Evolutionary conservation across 1,284 basidiomycete species (phyloP).

Genomic region (Austroboletus niveus): DNA sequence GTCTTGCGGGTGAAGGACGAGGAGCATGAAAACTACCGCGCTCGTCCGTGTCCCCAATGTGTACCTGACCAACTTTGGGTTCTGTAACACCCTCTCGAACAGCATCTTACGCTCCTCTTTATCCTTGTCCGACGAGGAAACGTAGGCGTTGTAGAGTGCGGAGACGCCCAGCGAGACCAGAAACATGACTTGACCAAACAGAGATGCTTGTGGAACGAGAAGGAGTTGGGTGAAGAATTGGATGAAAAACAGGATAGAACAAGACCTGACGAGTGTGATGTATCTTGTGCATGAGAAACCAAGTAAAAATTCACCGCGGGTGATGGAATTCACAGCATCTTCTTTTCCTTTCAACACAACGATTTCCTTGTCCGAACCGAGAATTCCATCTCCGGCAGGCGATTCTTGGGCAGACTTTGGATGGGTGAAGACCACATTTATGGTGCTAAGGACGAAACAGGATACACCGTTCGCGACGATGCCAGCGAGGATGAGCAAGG

Average conservation of each 20-base stretch:
- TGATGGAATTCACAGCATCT: conserved; percentile 21
- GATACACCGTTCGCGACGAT: conserved; percentile 26
- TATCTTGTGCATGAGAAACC: conserved; percentile 9
- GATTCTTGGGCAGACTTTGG: conserved; percentile 12
- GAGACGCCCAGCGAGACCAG: conserved; percentile 22
- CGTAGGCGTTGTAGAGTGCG: conserved; percentile 17
- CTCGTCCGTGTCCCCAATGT: conserved; percentile 21
- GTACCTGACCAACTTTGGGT: conserved; percentile 15
- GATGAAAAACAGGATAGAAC: conserved; percentile 16
- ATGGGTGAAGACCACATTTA: conserved; percentile 8
- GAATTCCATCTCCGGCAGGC: conserved; percentile 17
- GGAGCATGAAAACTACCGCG: conserved; percentile 22
- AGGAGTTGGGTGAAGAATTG: conserved; percentile 26
- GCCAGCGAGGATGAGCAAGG: conserved; percentile 25
- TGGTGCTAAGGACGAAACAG: conserved; percentile 22
- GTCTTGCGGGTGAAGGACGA: conserved; percentile 11
- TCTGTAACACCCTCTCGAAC: conserved; percentile 9
- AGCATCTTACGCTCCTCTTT: conserved; percentile 17
- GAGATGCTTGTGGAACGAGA: conserved; percentile 22
- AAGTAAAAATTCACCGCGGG: conserved; percentile 18
- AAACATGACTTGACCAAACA: conserved; percentile 31
- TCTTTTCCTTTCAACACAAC: conserved; percentile 17
- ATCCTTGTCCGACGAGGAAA: conserved; percentile 22
- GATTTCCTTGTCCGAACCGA: conserved; percentile 7
- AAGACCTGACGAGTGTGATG: conserved; percentile 10